Evolutionary conservation across 2,329 filamentous ascomycete genomes (phyloP).

Genomic region (Thermomyces lanuginosus): DNA sequence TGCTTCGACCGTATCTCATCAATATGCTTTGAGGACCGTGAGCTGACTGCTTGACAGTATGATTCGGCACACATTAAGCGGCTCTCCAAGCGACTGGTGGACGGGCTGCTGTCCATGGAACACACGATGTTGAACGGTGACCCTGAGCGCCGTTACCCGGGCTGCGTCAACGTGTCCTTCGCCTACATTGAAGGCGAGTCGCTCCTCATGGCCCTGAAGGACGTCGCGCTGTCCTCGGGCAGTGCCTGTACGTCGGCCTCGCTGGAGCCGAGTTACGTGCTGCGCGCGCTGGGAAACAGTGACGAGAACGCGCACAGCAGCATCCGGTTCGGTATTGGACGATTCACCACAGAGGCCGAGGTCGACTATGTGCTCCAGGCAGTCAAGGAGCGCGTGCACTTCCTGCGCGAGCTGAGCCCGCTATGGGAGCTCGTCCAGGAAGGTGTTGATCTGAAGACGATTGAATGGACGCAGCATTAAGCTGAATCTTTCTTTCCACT

Average conservation of each 20-base stretch:
- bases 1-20: slow-evolving; percentile 1
- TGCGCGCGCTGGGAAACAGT: slow-evolving; percentile 84
- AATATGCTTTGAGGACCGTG: neutral
- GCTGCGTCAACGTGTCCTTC: slow-evolving; percentile 96
- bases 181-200: slow-evolving; percentile 98
- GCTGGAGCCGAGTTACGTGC: slow-evolving; percentile 87
- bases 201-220: slow-evolving; percentile 92
- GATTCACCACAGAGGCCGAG: slow-evolving; percentile 87
- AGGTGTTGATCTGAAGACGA: slow-evolving; percentile 84
- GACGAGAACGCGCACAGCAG: slow-evolving; percentile 96
- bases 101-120: slow-evolving; percentile 73
- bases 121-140: slow-evolving; percentile 88
- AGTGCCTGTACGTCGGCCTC: slow-evolving; percentile 96
- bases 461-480: slow-evolving; percentile 96
- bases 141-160: slow-evolving; percentile 68
- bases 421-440: slow-evolving; percentile 97
- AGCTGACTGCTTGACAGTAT: slow-evolving; percentile 45
- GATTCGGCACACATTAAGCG: slow-evolving; percentile 69
- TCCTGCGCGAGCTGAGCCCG: slow-evolving; percentile 85
- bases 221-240: slow-evolving; percentile 90
- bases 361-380: slow-evolving; percentile 94
- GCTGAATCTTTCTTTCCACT: neutral
- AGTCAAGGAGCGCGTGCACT: slow-evolving; percentile 75
- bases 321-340: slow-evolving; percentile 92
- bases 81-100: slow-evolving; percentile 68